Evolutionary conservation across 1,139 yeast genomes (phyloP), one percentile per base, ranked within the genome.

Genomic region (Saccharomyces hybrid): DNA sequence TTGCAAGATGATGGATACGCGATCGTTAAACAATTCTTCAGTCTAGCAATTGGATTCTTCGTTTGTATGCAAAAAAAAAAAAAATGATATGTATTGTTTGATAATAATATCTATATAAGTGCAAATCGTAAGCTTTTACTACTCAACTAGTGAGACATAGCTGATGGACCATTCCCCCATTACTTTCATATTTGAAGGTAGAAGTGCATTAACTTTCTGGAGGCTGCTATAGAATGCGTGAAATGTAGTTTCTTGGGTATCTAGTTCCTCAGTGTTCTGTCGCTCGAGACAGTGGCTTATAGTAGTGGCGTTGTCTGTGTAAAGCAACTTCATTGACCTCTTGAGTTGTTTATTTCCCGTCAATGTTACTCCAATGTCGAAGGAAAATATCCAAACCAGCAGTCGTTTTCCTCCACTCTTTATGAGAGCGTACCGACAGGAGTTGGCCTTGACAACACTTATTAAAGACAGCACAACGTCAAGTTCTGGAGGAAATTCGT

Each of bases 371-470:
- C 56, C 55, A 13, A 62, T 54, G 14, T 62, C 67, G 3, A 63
- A 48, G 9, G 64, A 61, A 49, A 69, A 67, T 25, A 67, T 41
- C 72, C 72, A 69, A 4, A 67, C 32, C 14, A 61, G 52, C 3
- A 61, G 29, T 14, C 50, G 48, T 9, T 28, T 31, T 7, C 47
- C 46, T n/a, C 42, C 47, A 34, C 58, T 55, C 48, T 55, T 55
- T 19, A 68, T 23, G 7, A 59, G 41, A 7, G 61, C 52, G 19
- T 62, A 54, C 29, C 71, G 57, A 5, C 62, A 58, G 1, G 69
- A 65, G 46, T 62, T 58, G 3, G 60, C 60, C 31, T 58, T 62
- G 1, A 62, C 47, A 13, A 49, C 49, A 46, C 62, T 62, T 31
- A 64, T 25, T 7, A 67, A 31, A 3, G 60, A 52, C 9, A 62